These are phyloP conservation scores for Auricularia sp. DNA, from an alignment of 768 basidiomycete species.

Conservation along the genomic window DNA sequence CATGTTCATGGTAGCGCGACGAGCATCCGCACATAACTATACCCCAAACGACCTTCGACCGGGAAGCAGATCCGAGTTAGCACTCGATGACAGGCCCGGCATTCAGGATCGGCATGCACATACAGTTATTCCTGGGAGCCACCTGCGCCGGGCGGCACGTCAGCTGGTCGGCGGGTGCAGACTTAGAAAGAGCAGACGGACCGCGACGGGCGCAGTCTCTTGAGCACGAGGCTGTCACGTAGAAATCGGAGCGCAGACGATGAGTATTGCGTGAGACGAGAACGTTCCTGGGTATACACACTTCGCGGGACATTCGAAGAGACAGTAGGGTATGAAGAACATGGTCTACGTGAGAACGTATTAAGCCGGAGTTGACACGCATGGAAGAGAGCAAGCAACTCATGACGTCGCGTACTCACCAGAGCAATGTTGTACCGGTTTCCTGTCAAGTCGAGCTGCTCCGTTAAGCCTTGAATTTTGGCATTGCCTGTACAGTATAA, in stretches of 20 bases:
- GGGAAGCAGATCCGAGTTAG: not conserved
- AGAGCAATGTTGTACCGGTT: slow-evolving; percentile 58
- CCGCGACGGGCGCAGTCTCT: slow-evolving; percentile 56
- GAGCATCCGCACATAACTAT: slow-evolving; percentile 35
- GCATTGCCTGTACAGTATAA: slow-evolving; percentile 41
- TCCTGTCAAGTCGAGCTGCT: slow-evolving; percentile 44
- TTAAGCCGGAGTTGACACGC: too few relatives aligned
- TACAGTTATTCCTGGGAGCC: slow-evolving; percentile 59
- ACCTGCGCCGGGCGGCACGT: slow-evolving; percentile 22
- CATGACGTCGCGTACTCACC: slow-evolving; percentile 24
- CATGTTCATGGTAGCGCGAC: not conserved
- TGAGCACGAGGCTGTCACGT: slow-evolving; percentile 37
- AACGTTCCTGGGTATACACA: slow-evolving; percentile 18
- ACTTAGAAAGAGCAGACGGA: slow-evolving; percentile 12
- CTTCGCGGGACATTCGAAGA: slow-evolving; percentile 64
- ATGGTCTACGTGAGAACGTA: slow-evolving; percentile 36
- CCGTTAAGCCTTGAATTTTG: slow-evolving; percentile 49
- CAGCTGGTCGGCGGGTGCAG: slow-evolving; percentile 3
- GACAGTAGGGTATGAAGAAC: slow-evolving; percentile 46
- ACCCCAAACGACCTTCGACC: slow-evolving; percentile 48
- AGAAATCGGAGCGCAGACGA: too few relatives aligned
- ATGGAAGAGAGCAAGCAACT: not conserved
- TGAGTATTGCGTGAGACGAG: not conserved
- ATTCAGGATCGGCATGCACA: slow-evolving; percentile 7
- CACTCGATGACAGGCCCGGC: not conserved